Percentiles rank a stretch among this genome's conserved stretches.
phyloP scores from a whole-genome alignment of 1,139 yeast genomes.

The Magnusiomyces ingens region DNA sequence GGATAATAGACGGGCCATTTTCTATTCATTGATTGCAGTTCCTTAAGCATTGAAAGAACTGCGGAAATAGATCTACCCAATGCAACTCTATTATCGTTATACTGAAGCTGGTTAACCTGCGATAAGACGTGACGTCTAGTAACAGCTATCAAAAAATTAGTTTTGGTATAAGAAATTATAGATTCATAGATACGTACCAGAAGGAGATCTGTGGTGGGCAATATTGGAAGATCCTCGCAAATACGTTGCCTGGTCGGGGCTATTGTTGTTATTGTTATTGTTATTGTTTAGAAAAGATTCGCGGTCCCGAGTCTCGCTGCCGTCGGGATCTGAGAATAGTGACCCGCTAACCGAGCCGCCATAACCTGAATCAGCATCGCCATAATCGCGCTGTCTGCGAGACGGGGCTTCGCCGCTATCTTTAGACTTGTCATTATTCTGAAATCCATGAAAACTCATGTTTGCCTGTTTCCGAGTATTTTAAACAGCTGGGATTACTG shows the following conservation, averaged over 20 bases:
- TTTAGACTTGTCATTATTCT: background rate
- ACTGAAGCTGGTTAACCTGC: conserved; percentile 59
- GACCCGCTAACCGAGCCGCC: conserved; percentile 20
- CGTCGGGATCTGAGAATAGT: background rate
- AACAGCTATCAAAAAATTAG: conserved; percentile 13
- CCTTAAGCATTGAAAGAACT: conserved; percentile 47
- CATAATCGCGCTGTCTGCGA: conserved; percentile 6
- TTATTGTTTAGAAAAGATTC: background rate
- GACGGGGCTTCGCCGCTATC: background rate
- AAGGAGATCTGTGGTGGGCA: conserved; percentile 22
- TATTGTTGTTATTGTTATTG: background rate
- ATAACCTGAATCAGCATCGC: conserved; percentile 25
- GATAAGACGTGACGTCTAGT: conserved; percentile 28
- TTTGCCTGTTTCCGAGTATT: background rate
- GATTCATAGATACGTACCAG: conserved; percentile 7
- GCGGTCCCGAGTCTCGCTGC: background rate
- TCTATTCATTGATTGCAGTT: conserved; percentile 50
- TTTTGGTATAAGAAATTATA: background rate
- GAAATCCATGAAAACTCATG: conserved; percentile 7
- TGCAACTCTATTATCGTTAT: conserved; percentile 58
- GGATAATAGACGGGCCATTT: conserved; percentile 66
- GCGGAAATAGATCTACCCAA: conserved; percentile 57
- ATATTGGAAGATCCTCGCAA: conserved; percentile 11
- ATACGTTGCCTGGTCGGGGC: conserved; percentile 14
- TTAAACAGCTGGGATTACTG: too few species aligned